These are phyloP conservation scores for Blastobotrys malaysiensis DNA, from an alignment of 1,139 yeast species.

Conservation along the genomic window DNA sequence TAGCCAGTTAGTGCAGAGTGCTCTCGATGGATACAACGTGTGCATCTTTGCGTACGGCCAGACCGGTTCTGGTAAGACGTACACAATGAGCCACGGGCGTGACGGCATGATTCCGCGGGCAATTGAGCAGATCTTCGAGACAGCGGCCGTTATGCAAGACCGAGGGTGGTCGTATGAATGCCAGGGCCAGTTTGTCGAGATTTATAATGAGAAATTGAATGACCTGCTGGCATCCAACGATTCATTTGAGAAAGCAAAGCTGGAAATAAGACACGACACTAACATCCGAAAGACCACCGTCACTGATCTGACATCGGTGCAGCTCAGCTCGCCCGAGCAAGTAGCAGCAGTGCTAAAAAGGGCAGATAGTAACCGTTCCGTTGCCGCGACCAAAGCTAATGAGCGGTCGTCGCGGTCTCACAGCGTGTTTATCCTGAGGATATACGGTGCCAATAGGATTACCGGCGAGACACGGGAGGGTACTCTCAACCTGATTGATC, in stretches of 20 bases:
- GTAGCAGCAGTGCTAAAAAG: conserved; percentile 47
- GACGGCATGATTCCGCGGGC: conserved; percentile 86
- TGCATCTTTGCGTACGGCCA: conserved; percentile 97
- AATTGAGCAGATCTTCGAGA: conserved; percentile 62
- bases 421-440: conserved; percentile 63
- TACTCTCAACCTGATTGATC: conserved; percentile 65
- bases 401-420: conserved; percentile 72
- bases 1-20: conserved; percentile 81
- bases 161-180: conserved; percentile 65
- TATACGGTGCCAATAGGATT: conserved; percentile 49
- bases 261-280: conserved; percentile 73
- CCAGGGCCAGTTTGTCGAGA: conserved; percentile 78
- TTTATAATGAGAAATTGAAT: conserved; percentile 74
- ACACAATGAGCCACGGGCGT: conserved; percentile 66
- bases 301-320: conserved; percentile 52
- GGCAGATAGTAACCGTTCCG: conserved; percentile 55
- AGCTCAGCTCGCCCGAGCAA: conserved; percentile 44
- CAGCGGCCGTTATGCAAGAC: conserved; percentile 45
- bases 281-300: conserved; percentile 48
- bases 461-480: conserved; percentile 55
- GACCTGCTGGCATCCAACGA: conserved; percentile 54
- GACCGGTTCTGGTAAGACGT: conserved; percentile 95
- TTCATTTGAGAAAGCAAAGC: conserved; percentile 35
- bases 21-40: conserved; percentile 85
- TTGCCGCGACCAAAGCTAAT: conserved; percentile 79